Percentiles rank a stretch among this genome's conserved stretches.
Evolutionary conservation across 345 rosid species (phyloP).

Genomic region (Nasturtium officinale): DNA sequence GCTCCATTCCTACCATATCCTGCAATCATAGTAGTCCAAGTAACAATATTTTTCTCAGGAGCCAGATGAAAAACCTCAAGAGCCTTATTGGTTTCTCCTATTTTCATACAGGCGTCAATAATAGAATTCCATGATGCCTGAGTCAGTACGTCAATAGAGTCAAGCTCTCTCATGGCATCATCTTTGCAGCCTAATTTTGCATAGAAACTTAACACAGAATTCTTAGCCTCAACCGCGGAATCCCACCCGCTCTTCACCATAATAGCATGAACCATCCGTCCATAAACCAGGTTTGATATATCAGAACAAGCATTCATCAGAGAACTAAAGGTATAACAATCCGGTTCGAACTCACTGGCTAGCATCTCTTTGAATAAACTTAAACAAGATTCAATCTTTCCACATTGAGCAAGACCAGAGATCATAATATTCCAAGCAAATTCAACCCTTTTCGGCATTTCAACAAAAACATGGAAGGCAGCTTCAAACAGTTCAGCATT

Average conservation of each 20-base stretch:
- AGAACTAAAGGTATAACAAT: constrained; percentile 79
- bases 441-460: constrained; percentile 56
- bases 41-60: constrained; percentile 63
- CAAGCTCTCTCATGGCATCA: constrained; percentile 58
- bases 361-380: constrained; percentile 54
- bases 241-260: constrained; percentile 76
- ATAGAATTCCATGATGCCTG: constrained; percentile 75
- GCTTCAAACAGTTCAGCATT: constrained; percentile 47
- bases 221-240: constrained; percentile 59
- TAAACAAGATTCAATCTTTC: constrained; percentile 57
- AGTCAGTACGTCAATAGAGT: constrained; percentile 49
- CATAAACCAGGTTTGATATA: constrained; percentile 46
- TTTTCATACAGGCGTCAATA: constrained; percentile 70
- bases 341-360: constrained; percentile 50
- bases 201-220: constrained; percentile 71
- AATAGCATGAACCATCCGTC: constrained; percentile 58
- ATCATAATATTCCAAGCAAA: constrained; percentile 86
- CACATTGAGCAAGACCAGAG: constrained; percentile 56
- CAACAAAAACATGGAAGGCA: constrained; percentile 50
- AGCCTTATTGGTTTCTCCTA: constrained; percentile 59
- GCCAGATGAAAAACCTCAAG: constrained; percentile 46
- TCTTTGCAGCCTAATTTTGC: constrained; percentile 54
- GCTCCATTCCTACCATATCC: constrained; percentile 64
- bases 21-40: constrained; percentile 78
- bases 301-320: constrained; percentile 63